These are phyloP conservation scores for Reutealis trisperma DNA, from an alignment of 345 rosid species.

Conservation along the genomic window DNA sequence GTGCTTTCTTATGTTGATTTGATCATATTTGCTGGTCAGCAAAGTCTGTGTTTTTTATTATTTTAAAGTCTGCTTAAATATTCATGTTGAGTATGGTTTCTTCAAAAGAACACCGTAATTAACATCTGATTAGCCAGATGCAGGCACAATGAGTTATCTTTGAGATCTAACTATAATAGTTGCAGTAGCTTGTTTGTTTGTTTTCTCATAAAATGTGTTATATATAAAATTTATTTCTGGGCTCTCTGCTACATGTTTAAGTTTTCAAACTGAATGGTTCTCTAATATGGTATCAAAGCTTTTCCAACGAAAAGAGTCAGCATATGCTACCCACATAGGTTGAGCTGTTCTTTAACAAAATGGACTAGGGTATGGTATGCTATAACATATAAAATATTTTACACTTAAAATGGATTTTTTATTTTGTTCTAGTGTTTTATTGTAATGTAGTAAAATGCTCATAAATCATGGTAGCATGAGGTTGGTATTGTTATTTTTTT, in stretches of 20 bases:
- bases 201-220: background rate
- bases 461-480: background rate
- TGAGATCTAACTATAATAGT: background rate
- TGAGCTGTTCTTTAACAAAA: too few species aligned
- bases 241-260: too few species aligned
- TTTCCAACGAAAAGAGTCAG: too few species aligned
- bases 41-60: background rate
- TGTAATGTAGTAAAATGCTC: background rate
- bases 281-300: too few species aligned
- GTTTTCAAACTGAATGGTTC: too few species aligned
- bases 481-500: background rate
- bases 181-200: background rate
- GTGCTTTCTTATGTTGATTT: conserved; percentile 7
- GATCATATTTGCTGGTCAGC: conserved; percentile 3
- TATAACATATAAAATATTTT: background rate
- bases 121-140: background rate
- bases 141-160: too few species aligned
- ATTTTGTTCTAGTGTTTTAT: background rate
- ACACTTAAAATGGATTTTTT: background rate
- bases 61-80: background rate
- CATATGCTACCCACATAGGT: too few species aligned
- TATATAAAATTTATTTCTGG: too few species aligned
- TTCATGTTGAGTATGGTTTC: background rate
- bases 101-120: background rate
- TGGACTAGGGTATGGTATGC: background rate